Percentiles rank a stretch among this genome's conserved stretches.
Evolutionary conservation across 768 basidiomycete genomes (phyloP).

Genomic region (Boletales sp.): DNA sequence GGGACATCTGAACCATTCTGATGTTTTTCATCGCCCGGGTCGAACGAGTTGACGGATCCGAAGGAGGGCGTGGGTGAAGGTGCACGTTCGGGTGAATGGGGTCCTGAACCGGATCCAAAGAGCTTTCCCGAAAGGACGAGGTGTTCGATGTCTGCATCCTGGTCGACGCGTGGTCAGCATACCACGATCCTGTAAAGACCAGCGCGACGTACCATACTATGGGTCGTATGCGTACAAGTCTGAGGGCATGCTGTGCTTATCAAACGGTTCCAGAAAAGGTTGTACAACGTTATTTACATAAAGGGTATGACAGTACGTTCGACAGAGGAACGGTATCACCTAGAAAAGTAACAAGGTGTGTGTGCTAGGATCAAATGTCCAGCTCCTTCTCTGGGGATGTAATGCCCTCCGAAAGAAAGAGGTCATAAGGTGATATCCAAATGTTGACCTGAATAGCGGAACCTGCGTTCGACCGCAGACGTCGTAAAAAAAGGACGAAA

Average conservation of each 20-base stretch:
- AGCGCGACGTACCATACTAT: constrained; percentile 14
- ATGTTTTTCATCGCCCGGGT: constrained; percentile 49
- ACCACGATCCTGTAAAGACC: neutral
- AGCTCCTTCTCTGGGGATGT: constrained; percentile 19
- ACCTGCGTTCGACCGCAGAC: neutral
- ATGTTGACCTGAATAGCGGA: too few species aligned
- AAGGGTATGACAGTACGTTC: too few species aligned
- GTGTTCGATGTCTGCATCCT: constrained; percentile 58
- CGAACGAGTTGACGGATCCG: constrained; percentile 24
- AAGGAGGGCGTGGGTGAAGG: constrained; percentile 44
- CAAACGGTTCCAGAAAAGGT: neutral
- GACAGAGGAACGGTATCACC: too few species aligned
- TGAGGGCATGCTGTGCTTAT: constrained; percentile 7
- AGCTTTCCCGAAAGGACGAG: constrained; percentile 76
- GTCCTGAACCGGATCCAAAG: constrained; percentile 52
- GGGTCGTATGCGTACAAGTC: neutral
- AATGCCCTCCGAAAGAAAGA: constrained; percentile 4
- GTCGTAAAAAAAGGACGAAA: constrained; percentile 1
- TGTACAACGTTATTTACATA: too few species aligned
- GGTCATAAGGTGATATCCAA: too few species aligned
- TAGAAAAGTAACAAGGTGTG: too few species aligned
- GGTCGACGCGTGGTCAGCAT: constrained; percentile 2
- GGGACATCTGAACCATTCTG: constrained; percentile 37
- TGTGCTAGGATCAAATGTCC: constrained; percentile 10
- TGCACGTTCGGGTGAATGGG: constrained; percentile 64